Evolutionary conservation across 2,329 filamentous ascomycete species (phyloP), one percentile per base, ranked within the genome.

Genomic region (Talaromyces piceae): DNA sequence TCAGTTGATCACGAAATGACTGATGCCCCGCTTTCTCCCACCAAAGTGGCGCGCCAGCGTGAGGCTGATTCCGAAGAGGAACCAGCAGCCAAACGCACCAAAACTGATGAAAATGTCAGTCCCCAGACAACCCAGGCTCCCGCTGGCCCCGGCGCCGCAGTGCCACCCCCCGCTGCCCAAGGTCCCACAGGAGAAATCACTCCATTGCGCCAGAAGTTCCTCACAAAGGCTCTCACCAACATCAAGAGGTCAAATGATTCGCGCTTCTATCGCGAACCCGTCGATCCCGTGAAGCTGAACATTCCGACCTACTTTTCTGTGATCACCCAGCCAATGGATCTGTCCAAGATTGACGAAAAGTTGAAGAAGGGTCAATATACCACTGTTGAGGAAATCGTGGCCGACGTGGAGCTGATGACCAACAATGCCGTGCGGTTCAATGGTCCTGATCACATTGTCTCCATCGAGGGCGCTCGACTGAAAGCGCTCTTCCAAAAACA

Each of bases 241-340:
- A 58, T 91, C 51, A 95, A 94, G 73, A 93, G 95, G 70, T 91
- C 88, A 44, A 89, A 91, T 65, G 82, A 84, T 54, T 88, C 91
- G 2, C 71, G 73, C 5, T 80, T 85, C 50, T 97, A 95, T 73
- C 78, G 82, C 56, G 78, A 83, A 39, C 85, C 93, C 0, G 93
- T 97, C 6, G 79, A 88, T 64, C 80, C 78, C 33, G 73, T 91
- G 22, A 88, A 86, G 68, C 79, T 95, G 37, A 76, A 74, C 25
- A 82, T 97, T 37, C 89, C 88, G 50, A 83, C 82, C 2, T 87
- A 89, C 56, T 87, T 86, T 56, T 73, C 80, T 1, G 75, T 85
- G 30, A 83, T 97, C 58, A 80, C 83, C 31, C 78, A 84, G 26
- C 91, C 91, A 0, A 91, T 95, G 76, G 91, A 97, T 67, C 78